Evolutionary conservation across 768 basidiomycete species (phyloP), one percentile per base, ranked within the genome.

Genomic region (Tricholoma sp.): DNA sequence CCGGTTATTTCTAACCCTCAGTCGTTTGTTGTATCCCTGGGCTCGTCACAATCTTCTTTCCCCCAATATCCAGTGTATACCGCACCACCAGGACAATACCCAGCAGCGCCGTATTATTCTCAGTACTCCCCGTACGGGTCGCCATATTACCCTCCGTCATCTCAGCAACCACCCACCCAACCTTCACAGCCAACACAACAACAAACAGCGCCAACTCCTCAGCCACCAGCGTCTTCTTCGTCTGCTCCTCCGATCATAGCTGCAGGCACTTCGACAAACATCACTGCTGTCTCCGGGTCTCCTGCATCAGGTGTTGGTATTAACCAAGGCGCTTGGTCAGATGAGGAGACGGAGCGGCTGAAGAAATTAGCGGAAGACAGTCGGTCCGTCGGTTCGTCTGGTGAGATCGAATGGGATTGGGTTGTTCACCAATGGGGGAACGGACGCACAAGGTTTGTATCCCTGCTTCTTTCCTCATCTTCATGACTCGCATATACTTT

Each of bases 331-430:
- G 77, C 86, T 6, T 92, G 90, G 91, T 81, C 86, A 2, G 86
- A 89, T 6, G 88, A 87, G 57, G 91, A 93, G 65, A 81, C 80
- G 0, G 86, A 88, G 59, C 77, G 81, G 39, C 65, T 93, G 57
- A 85, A 78, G 67, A 81, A 77, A 52, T 65, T 92, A 18, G 84
- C 86, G 0, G 90, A 91, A 59, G 82, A 89, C 52, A 84, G 84
- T 65, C 80, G 80, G 55, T 68, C 74, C 51, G 68, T 67, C 31
- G 74, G 65, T 13, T 66, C 76, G 4, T 75, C 77, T 52, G 81
- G 83, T 11, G 85, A 87, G 57, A 84, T 87, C 39, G 86, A 88
- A 51, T 93, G 90, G 90, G 90, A 91, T 67, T 82, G 84, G 74
- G 79, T 92, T 20, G 82, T 85, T 51, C 75, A 75, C 50, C 81